Conservation (phyloP, 805 yeast genomes). For the Candida lessepsii region DNA sequence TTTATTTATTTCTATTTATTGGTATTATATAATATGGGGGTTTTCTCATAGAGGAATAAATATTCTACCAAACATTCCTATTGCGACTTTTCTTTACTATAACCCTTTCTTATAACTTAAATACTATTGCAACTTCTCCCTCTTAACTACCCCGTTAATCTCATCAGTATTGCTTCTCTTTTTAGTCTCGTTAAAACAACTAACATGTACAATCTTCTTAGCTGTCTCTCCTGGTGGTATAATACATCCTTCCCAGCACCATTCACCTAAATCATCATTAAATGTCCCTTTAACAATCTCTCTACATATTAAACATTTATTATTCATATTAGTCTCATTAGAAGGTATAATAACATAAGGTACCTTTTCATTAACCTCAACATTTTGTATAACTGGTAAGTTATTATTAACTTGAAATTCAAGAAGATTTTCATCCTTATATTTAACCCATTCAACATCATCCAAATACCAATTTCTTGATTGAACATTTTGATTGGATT, state of each 20-base stretch:
- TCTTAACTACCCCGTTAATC: slow-evolving; percentile 8
- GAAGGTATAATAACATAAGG: slow-evolving; percentile 66
- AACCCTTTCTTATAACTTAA: no score
- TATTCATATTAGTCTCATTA: slow-evolving; percentile 53
- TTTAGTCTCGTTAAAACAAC: slow-evolving; percentile 39
- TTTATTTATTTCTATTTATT: no score
- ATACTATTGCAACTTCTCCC: slow-evolving; percentile 16
- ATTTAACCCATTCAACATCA: slow-evolving; percentile 68
- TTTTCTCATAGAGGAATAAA: no score
- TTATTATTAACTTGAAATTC: slow-evolving; percentile 27
- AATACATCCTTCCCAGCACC: slow-evolving; percentile 45
- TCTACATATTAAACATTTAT: slow-evolving; percentile 41
- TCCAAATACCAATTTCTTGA: slow-evolving; percentile 81
- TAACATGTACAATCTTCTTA: slow-evolving; percentile 38
- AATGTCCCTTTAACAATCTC: slow-evolving; percentile 43
- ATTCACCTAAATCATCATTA: slow-evolving; percentile 45
- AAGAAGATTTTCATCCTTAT: slow-evolving; percentile 59
- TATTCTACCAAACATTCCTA: no score
- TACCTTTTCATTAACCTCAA: slow-evolving; percentile 7
- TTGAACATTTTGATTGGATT: slow-evolving; percentile 47
- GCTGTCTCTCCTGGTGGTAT: slow-evolving; percentile 35
- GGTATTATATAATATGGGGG: no score
- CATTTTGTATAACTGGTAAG: background rate
- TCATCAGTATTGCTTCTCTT: slow-evolving; percentile 31
- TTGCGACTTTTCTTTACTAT: no score